Evolutionary conservation across 345 rosid species (phyloP).

Genomic region (Gossypium stocksii): DNA sequence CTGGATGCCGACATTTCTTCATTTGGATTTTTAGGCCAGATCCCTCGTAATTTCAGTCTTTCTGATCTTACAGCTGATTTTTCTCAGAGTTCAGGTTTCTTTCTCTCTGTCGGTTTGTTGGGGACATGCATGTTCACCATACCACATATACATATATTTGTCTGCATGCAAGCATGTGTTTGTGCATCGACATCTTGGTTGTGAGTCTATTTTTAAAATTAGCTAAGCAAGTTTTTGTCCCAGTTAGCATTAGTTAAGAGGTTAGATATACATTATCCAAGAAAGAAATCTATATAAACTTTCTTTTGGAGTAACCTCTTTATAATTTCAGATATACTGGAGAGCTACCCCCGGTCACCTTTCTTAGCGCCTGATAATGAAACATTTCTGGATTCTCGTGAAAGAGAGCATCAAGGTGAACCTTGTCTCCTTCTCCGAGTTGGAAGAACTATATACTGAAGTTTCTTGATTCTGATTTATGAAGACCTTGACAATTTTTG

Average conservation of each 20-base stretch:
- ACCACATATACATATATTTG: background rate
- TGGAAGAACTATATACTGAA: background rate
- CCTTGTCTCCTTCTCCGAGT: background rate
- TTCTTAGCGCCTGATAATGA: constrained; percentile 52
- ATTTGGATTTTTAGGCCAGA: constrained; percentile 71
- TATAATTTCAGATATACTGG: constrained; percentile 64
- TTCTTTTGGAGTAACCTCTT: background rate
- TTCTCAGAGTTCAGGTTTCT: constrained; percentile 83
- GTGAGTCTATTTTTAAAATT: background rate
- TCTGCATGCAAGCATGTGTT: background rate
- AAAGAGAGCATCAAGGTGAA: constrained; percentile 63
- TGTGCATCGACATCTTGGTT: background rate
- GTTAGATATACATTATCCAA: no score
- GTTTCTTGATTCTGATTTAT: background rate
- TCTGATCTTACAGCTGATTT: constrained; percentile 90
- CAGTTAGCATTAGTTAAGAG: background rate
- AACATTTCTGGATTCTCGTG: constrained; percentile 53
- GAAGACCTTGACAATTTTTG: constrained; percentile 6
- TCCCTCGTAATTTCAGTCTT: constrained; percentile 85
- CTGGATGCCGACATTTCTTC: constrained; percentile 69
- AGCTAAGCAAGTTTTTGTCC: background rate
- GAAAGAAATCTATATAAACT: background rate
- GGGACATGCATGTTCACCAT: background rate
- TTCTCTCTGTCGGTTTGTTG: constrained; percentile 12
- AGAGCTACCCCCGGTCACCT: constrained; percentile 80